Base-by-base conservation (phyloP, 805 yeast genomes). In the Saccharomycopsis sp. region DNA sequence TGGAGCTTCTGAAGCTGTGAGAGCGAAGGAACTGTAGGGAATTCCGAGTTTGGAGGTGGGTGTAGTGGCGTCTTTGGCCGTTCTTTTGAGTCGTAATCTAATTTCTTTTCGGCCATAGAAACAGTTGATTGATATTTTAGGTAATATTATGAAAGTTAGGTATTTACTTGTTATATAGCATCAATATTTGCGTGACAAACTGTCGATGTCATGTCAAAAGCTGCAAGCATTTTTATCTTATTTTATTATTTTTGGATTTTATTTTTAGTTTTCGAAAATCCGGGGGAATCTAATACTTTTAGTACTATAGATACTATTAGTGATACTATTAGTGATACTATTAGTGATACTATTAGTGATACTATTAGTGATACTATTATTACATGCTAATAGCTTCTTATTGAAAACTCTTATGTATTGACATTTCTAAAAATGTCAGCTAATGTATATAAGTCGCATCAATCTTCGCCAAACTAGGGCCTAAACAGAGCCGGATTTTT, bases 371-470 rank as follows among this genome's bases (percentile, higher is more conserved):
- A n/a, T n/a, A n/a, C n/a, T n/a, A n/a, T n/a, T n/a, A n/a, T n/a
- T n/a, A n/a, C n/a, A n/a, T n/a, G n/a, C n/a, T n/a, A n/a, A n/a
- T n/a, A n/a, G n/a, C n/a, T n/a, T n/a, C n/a, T n/a, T n/a, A n/a
- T n/a, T n/a, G n/a, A n/a, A n/a, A n/a, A n/a, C n/a, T n/a, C n/a
- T n/a, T n/a, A n/a, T n/a, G n/a, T n/a, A n/a, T n/a, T n/a, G n/a
- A n/a, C n/a, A n/a, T n/a, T n/a, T n/a, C n/a, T n/a, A 29, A 7
- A 5, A 7, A 29, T 29, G 12, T 29, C 38, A 29, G n/a, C 41
- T 55, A 54, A 23, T 51, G 52, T 9, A 83, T 75, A 66, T 85
- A 92, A 23, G 96, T 86, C 9, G 99, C 98, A 74, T 94, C 99
- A 57, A 94, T 89, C 73, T 94, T 96, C 51, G 79, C 72, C 52